Evolutionary conservation across 345 rosid species (phyloP).

Genomic region (Sonneratia caseolaris): DNA sequence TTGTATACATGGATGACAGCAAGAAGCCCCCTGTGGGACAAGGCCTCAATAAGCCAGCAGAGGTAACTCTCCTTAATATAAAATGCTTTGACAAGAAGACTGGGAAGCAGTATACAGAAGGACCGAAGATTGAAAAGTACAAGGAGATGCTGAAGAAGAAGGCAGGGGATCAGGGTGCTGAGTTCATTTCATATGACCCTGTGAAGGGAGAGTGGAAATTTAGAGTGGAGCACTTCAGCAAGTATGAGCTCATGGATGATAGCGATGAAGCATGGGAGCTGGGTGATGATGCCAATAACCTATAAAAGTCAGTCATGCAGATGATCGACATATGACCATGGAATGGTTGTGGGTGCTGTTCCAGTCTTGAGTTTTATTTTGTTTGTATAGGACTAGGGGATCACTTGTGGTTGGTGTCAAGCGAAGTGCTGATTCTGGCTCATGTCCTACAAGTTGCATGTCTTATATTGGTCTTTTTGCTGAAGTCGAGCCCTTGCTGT

Average conservation of each 20-base stretch:
- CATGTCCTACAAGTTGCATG: no score
- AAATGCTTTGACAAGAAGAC: slow-evolving; percentile 79
- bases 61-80: slow-evolving; percentile 85
- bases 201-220: slow-evolving; percentile 86
- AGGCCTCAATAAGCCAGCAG: slow-evolving; percentile 91
- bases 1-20: slow-evolving; percentile 91
- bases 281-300: background rate
- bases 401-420: background rate
- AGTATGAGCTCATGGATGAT: slow-evolving; percentile 45
- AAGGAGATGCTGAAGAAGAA: slow-evolving; percentile 81
- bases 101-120: slow-evolving; percentile 57
- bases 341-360: background rate
- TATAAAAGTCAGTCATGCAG: background rate
- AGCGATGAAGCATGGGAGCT: slow-evolving; percentile 13
- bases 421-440: background rate
- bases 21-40: slow-evolving; percentile 86
- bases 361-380: background rate
- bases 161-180: slow-evolving; percentile 82
- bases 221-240: slow-evolving; percentile 75
- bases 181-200: slow-evolving; percentile 74
- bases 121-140: slow-evolving; percentile 56
- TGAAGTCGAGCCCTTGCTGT: no score
- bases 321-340: background rate
- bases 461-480: no score
- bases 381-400: background rate